Conservation (phyloP, 768 basidiomycete genomes). For the Filobasidium floriforme region DNA sequence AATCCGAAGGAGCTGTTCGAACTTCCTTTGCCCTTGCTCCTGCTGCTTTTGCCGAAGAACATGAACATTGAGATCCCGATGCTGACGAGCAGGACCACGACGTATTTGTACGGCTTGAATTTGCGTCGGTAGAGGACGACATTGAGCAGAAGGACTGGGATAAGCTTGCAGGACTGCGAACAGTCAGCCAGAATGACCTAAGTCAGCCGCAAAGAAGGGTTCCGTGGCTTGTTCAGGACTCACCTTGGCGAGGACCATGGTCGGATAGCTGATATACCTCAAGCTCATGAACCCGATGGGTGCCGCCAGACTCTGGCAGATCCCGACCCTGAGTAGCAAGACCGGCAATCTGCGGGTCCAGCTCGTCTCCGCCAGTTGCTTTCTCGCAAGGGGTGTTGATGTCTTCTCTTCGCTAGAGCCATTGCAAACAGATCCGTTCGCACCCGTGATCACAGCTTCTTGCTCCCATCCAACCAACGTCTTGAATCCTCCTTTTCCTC, state of each 20-base stretch:
- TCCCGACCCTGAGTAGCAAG: constrained; percentile 60
- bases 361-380: not conserved
- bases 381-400: too few relatives aligned
- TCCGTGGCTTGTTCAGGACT: not conserved
- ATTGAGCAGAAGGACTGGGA: constrained; percentile 91
- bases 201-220: not conserved
- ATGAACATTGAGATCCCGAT: constrained; percentile 87
- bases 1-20: constrained; percentile 47
- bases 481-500: not conserved
- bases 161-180: constrained; percentile 79
- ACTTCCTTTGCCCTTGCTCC: constrained; percentile 48
- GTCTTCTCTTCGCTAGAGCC: not conserved
- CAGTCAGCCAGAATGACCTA: not conserved
- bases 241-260: constrained; percentile 90
- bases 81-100: constrained; percentile 89
- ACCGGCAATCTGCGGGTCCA: constrained; percentile 28
- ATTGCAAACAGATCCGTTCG: not conserved
- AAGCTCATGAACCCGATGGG: constrained; percentile 95
- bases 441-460: not conserved
- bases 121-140: constrained; percentile 84
- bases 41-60: constrained; percentile 52
- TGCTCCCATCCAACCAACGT: constrained; percentile 14
- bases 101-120: constrained; percentile 89
- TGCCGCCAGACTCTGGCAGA: constrained; percentile 80
- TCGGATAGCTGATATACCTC: constrained; percentile 92